Evolutionary conservation across 768 basidiomycete species (phyloP).

Genomic region (Cyclocybe cylindracea): DNA sequence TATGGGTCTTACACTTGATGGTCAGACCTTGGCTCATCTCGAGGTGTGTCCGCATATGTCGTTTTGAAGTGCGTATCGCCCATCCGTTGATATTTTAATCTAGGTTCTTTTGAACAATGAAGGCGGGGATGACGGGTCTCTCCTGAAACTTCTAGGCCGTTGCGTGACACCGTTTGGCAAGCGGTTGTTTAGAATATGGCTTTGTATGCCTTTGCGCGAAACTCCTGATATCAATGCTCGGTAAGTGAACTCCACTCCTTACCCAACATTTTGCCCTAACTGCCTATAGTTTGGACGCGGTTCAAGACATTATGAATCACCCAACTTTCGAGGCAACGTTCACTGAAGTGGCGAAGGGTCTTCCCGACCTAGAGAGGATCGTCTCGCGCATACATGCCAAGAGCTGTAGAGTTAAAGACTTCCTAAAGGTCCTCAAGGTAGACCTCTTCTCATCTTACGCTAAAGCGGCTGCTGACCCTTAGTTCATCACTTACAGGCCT

Average conservation of each 20-base stretch:
- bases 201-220: slow-evolving; percentile 87
- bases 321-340: slow-evolving; percentile 79
- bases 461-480: background rate
- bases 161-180: slow-evolving; percentile 96
- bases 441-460: slow-evolving; percentile 8
- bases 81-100: background rate
- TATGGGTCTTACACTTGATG: slow-evolving; percentile 85
- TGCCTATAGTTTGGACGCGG: slow-evolving; percentile 81
- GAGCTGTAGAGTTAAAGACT: slow-evolving; percentile 85
- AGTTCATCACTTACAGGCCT: slow-evolving; percentile 49
- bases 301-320: slow-evolving; percentile 85
- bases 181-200: slow-evolving; percentile 94
- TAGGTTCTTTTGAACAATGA: slow-evolving; percentile 90
- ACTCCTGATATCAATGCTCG: slow-evolving; percentile 86
- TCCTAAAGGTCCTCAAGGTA: slow-evolving; percentile 80
- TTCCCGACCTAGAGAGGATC: slow-evolving; percentile 92
- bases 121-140: slow-evolving; percentile 88
- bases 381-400: slow-evolving; percentile 95
- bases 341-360: slow-evolving; percentile 69
- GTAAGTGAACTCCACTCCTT: slow-evolving; percentile 35
- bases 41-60: slow-evolving; percentile 54
- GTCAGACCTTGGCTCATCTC: slow-evolving; percentile 92
- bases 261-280: background rate
- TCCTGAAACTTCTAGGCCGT: slow-evolving; percentile 77
- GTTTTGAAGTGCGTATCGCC: background rate